Evolutionary conservation across 768 basidiomycete species (phyloP), one percentile per base, ranked within the genome.

Genomic region (Suillus variegatus): DNA sequence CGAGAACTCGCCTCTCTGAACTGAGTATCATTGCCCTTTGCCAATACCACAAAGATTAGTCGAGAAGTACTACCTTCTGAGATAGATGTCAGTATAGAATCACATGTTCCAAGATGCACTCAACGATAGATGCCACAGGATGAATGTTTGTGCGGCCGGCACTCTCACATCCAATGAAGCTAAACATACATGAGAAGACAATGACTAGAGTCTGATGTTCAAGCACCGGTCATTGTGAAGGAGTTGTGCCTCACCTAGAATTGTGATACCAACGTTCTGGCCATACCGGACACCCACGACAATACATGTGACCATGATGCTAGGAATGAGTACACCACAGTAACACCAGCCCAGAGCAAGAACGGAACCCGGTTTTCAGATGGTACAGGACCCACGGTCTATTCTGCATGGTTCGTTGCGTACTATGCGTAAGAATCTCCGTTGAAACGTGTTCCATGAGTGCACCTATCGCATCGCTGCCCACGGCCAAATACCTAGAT

Each of bases 161-260:
- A 58, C 83, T 86, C 72, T 88, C 86, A 10, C 87, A 86, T 49
- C 84, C 88, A 68, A 89, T 85, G 77, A 90, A 88, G 43, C 87
- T 86, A 77, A 89, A 90, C 49, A 88, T 56, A 79, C 88, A 89
- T 40, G 85, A 84, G 49, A 88, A 81, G 65, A 89, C 28, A 57
- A 89, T 82, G 12, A 86, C 73, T 67, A 7, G 36, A 47, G 7
- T 38, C 22, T 18, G 38, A 18, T 18, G 25, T 58, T 58, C 22
- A 58, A 41, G 16, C 25, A 12, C 57, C 3, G 25, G 1, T 41
- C 57, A 58, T 41, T 5, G 4, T 25, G 40, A 28, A 38, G 14
- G 61, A 38, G 18, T 44, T 18, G 41, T 18, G 16, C 35, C 40
- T 44, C 25, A 75, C 70, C 67, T 2, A 75, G 58, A 38, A 75